Percentiles rank a stretch among this genome's conserved stretches.
phyloP scores from a whole-genome alignment of 176 grass and related monocot genomes.

The Carex littledalei region DNA sequence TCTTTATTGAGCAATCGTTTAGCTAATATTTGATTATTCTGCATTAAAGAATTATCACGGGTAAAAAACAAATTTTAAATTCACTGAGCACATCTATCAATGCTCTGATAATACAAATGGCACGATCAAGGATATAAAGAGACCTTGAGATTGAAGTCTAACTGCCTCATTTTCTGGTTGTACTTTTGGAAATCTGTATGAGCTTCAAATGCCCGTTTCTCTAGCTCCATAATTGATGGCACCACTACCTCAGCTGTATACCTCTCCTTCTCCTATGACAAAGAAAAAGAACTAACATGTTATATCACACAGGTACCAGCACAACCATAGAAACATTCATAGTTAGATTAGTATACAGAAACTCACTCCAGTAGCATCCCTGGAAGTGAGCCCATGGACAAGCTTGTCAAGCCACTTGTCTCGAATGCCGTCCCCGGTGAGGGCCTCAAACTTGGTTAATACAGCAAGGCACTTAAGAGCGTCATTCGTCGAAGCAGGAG shows the following conservation, averaged over 20 bases:
- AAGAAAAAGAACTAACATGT: conserved; percentile 8
- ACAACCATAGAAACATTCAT: not conserved
- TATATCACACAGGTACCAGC: not conserved
- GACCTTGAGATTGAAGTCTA: conserved; percentile 95
- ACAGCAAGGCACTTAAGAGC: conserved; percentile 40
- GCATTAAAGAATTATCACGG: conserved; percentile 29
- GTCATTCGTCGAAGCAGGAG: conserved; percentile 57
- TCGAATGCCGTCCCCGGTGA: conserved; percentile 48
- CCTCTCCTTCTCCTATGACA: conserved; percentile 45
- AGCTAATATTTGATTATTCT: conserved; percentile 58
- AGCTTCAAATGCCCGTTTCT: conserved; percentile 54
- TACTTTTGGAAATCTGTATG: conserved; percentile 61
- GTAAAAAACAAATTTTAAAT: not conserved
- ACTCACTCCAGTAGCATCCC: conserved; percentile 30
- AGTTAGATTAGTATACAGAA: conserved; percentile 24
- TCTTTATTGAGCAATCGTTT: conserved; percentile 77
- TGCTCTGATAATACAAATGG: conserved; percentile 3
- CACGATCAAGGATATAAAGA: not conserved
- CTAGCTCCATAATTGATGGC: conserved; percentile 60
- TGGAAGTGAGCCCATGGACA: conserved; percentile 48
- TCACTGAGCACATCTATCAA: conserved; percentile 18
- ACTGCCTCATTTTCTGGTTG: conserved; percentile 97
- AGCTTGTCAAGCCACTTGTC: conserved; percentile 93
- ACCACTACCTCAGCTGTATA: conserved; percentile 60
- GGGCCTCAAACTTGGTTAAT: conserved; percentile 58